Evolutionary conservation across 352 stramenopile genomes (phyloP).

Genomic region (Globisporangium uncinulatum): DNA sequence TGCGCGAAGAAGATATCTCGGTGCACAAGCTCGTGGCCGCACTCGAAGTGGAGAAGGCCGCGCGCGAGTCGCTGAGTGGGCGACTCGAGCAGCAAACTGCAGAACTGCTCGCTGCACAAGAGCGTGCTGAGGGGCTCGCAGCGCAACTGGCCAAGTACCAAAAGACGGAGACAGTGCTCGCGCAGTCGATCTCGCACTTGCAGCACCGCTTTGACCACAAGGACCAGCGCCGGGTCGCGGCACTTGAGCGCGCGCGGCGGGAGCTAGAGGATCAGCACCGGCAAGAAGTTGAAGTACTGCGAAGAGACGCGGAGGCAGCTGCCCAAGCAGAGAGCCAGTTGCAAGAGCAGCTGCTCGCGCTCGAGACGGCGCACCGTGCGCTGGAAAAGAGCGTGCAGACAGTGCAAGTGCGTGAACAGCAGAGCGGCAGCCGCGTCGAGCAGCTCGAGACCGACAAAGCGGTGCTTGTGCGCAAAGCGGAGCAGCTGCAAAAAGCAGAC

Average conservation of each 20-base stretch:
- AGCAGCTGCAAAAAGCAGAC: conserved; percentile 59
- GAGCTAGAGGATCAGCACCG: conserved; percentile 34
- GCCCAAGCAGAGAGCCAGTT: conserved; percentile 23
- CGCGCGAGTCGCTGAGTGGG: conserved; percentile 29
- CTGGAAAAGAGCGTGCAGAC: conserved; percentile 24
- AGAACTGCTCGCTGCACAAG: conserved; percentile 29
- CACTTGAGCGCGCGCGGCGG: conserved; percentile 32
- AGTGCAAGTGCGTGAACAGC: conserved; percentile 17
- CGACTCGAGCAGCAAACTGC: conserved; percentile 39
- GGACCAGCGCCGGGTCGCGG: conserved; percentile 46
- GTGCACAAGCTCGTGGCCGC: conserved; percentile 42
- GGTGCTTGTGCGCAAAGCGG: conserved; percentile 47
- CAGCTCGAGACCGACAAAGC: conserved; percentile 66
- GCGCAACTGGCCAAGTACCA: conserved; percentile 57
- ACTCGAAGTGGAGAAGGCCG: conserved; percentile 50
- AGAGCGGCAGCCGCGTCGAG: conserved; percentile 19
- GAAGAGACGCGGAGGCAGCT: conserved; percentile 25
- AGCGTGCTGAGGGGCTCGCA: conserved; percentile 36
- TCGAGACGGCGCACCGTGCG: conserved; percentile 23
- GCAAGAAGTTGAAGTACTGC: conserved; percentile 20
- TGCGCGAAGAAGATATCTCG: conserved; percentile 38
- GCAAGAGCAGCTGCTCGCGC: conserved; percentile 23
- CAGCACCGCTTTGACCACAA: conserved; percentile 55
- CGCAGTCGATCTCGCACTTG: conserved; percentile 61
- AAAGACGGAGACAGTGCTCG: conserved; percentile 71